Conservation (phyloP, 2,329 filamentous ascomycete genomes). For the Colletotrichum sublineola region DNA sequence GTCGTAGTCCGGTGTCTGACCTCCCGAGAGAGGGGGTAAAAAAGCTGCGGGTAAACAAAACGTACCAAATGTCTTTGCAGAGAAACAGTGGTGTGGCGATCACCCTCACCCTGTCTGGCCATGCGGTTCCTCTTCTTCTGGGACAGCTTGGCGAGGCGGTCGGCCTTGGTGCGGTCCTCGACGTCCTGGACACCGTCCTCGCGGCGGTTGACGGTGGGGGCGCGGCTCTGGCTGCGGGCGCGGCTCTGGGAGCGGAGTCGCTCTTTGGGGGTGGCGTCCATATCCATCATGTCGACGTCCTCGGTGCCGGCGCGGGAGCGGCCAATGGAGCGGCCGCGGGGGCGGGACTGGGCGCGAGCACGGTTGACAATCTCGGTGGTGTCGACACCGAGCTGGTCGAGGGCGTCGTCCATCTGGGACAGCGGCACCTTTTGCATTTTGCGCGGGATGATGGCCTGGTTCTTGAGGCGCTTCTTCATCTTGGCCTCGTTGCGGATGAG, state of each 20-base stretch:
- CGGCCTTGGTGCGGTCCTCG: constrained; percentile 79
- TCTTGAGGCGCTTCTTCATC: constrained; percentile 98
- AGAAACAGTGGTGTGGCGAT: constrained; percentile 86
- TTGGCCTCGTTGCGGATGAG: constrained; percentile 94
- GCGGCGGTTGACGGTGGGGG: constrained; percentile 72
- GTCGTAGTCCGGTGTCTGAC: background rate
- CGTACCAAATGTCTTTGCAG: constrained; percentile 92
- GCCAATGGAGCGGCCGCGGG: constrained; percentile 78
- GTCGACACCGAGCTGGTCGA: constrained; percentile 89
- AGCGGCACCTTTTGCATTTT: constrained; percentile 84
- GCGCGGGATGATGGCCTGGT: constrained; percentile 92
- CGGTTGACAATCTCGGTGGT: constrained; percentile 80
- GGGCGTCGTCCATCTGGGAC: constrained; percentile 86
- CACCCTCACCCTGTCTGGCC: constrained; percentile 96
- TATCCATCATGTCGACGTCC: constrained; percentile 81
- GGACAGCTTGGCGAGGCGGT: constrained; percentile 86
- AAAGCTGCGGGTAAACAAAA: constrained; percentile 45
- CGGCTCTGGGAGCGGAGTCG: constrained; percentile 81
- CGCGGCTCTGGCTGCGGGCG: constrained; percentile 61
- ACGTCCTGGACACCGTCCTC: constrained; percentile 83
- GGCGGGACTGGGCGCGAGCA: constrained; percentile 74
- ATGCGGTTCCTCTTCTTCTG: constrained; percentile 99
- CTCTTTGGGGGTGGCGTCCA: constrained; percentile 69
- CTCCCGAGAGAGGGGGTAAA: background rate
- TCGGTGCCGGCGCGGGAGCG: constrained; percentile 73